Conservation (phyloP, 176 grass and related monocot genomes). For the Triticum monococcum region DNA sequence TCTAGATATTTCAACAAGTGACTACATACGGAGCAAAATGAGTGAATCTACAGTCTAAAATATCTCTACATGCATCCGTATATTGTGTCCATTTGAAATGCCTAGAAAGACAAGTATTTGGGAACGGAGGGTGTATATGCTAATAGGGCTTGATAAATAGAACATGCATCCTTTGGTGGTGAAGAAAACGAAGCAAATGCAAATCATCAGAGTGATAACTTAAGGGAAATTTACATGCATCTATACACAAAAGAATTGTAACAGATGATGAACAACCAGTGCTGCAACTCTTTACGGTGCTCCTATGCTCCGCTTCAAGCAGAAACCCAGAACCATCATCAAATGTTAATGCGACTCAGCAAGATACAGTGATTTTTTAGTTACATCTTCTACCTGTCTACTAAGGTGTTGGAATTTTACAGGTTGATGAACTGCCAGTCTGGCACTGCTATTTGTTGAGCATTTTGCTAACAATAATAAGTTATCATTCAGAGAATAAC, state of each 20-base stretch:
- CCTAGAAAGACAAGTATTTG: too few species aligned
- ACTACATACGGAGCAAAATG: too few species aligned
- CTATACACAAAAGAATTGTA: background rate
- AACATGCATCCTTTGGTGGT: background rate
- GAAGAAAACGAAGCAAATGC: slow-evolving; percentile 25
- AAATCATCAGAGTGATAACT: background rate
- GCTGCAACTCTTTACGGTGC: background rate
- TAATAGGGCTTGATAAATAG: background rate
- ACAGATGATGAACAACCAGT: background rate
- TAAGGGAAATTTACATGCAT: background rate
- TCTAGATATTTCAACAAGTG: too few species aligned
- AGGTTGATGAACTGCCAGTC: background rate
- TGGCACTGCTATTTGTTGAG: background rate
- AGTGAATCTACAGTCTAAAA: too few species aligned
- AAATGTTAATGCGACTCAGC: background rate
- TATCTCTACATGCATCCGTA: too few species aligned
- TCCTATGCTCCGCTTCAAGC: background rate
- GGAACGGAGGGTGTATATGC: background rate
- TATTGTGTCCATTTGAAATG: too few species aligned
- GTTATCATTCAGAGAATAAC: slow-evolving; percentile 7
- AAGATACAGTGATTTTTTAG: background rate
- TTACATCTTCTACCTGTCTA: background rate
- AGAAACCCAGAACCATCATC: background rate
- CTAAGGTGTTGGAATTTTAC: background rate
- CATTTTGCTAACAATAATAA: background rate